Evolutionary conservation across 768 basidiomycete species (phyloP).

Genomic region (Termitomyces bulborhizus): DNA sequence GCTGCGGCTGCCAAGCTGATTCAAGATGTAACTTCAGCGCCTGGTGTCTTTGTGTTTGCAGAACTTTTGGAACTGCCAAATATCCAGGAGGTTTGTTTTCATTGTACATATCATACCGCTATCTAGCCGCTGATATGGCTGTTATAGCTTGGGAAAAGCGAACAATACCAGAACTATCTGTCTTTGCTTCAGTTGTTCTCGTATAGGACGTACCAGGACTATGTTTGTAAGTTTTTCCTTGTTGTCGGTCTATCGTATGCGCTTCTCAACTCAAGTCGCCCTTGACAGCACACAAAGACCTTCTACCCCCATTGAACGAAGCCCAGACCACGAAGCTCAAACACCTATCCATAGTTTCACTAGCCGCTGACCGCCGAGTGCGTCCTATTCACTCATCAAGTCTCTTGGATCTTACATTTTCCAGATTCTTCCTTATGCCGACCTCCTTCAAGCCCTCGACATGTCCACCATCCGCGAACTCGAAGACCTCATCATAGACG

Average conservation of each 20-base stretch:
- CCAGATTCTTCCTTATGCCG: conserved; percentile 78
- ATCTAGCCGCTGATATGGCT: background rate
- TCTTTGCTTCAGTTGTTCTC: conserved; percentile 81
- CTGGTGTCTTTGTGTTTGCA: conserved; percentile 88
- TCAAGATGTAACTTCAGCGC: conserved; percentile 80
- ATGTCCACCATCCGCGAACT: conserved; percentile 80
- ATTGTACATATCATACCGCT: background rate
- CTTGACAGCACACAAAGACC: conserved; percentile 53
- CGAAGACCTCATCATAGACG: conserved; percentile 96
- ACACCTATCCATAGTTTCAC: conserved; percentile 85
- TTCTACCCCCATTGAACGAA: conserved; percentile 60
- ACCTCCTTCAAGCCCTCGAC: conserved; percentile 64
- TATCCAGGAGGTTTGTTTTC: conserved; percentile 68
- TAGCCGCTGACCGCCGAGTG: conserved; percentile 75
- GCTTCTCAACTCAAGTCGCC: background rate
- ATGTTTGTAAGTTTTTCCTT: conserved; percentile 49
- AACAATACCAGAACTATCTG: conserved; percentile 56
- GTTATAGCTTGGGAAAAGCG: conserved; percentile 56
- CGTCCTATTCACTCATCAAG: conserved; percentile 17
- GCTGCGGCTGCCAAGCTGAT: conserved; percentile 89
- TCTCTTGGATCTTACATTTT: background rate
- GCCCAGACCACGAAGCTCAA: conserved; percentile 85
- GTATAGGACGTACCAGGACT: conserved; percentile 83
- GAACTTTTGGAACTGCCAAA: conserved; percentile 81
- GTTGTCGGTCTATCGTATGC: background rate